These are phyloP conservation scores for Citrus cavaleriei DNA, from an alignment of 345 rosid species.

Conservation along the genomic window DNA sequence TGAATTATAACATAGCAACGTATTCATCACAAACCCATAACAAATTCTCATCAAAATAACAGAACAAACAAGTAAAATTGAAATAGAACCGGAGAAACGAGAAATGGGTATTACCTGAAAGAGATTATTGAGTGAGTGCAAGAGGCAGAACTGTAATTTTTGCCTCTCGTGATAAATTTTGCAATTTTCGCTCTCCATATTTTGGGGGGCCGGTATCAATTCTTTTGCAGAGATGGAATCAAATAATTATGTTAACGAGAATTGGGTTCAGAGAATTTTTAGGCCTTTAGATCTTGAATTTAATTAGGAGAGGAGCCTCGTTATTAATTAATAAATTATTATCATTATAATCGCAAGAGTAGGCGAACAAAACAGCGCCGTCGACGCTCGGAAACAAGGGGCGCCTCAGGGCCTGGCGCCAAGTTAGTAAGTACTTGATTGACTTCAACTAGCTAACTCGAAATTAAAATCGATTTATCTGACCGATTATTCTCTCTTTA, in stretches of 20 bases:
- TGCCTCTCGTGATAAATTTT: slow-evolving; percentile 77
- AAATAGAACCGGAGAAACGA: neutral
- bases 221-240: neutral
- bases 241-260: neutral
- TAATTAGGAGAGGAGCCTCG: neutral
- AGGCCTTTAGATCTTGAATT: neutral
- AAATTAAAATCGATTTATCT: neutral
- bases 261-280: neutral
- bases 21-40: neutral
- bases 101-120: slow-evolving; percentile 58
- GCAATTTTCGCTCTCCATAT: slow-evolving; percentile 39
- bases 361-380: neutral
- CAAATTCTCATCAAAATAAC: neutral
- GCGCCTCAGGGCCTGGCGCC: neutral
- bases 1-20: slow-evolving; percentile 21
- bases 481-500: neutral
- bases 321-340: neutral
- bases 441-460: neutral
- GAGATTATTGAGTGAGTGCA: slow-evolving; percentile 88
- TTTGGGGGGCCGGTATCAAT: neutral
- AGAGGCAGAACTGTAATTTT: slow-evolving; percentile 75
- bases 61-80: neutral
- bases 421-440: too few species aligned
- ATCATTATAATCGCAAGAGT: neutral
- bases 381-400: too few species aligned